Evolutionary conservation across 2,329 filamentous ascomycete genomes (phyloP), one percentile per base, ranked within the genome.

Genomic region (Ceratocystis cacaofunesta): DNA sequence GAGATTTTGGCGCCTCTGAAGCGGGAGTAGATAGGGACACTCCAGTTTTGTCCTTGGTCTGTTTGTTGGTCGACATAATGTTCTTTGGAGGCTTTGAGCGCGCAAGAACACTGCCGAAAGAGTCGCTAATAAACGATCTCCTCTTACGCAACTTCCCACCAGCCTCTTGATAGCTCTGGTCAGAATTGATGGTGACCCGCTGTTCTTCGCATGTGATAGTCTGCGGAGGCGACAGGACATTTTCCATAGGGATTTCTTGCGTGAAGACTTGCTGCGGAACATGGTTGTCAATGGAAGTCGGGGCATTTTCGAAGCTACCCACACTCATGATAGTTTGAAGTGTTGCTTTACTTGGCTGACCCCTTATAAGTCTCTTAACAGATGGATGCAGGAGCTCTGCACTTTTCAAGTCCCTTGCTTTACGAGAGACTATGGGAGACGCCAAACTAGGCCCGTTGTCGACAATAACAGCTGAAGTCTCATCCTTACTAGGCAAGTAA

Each of bases 291-390:
- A 52, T 68, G 41, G 65, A 60, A 30, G 57, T 64, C 41, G 63
- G 63, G 17, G 70, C 68, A 36, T 65, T 67, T 28, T 79, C 77
- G 19, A 76, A 71, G 61, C 78, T 81, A 5, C 76, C 78, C 7
- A 80, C 78, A 67, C 79, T 81, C 63, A 81, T 70, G 19, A 81
- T 80, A 0, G 79, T 81, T 63, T 77, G 78, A 30, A 81, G 70
- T 0, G 77, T 79, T 30, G 80, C 79, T 68, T 76, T 76, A 69
- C 77, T 80, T n/a, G 74, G 69, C 41, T 77, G 75, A 0, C 73
- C 71, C 57, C 74, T 76, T 58, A 78, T 70, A 10, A 76, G 68
- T 50, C 73, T 74, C 68, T 75, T 60, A 0, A 67, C 63, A 25
- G 63, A 65, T 3, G 66, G 74, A 72, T 15, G 73, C 70, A 61